Base-by-base conservation (phyloP, 805 yeast genomes). In the Starmerella potacharoeniae region DNA sequence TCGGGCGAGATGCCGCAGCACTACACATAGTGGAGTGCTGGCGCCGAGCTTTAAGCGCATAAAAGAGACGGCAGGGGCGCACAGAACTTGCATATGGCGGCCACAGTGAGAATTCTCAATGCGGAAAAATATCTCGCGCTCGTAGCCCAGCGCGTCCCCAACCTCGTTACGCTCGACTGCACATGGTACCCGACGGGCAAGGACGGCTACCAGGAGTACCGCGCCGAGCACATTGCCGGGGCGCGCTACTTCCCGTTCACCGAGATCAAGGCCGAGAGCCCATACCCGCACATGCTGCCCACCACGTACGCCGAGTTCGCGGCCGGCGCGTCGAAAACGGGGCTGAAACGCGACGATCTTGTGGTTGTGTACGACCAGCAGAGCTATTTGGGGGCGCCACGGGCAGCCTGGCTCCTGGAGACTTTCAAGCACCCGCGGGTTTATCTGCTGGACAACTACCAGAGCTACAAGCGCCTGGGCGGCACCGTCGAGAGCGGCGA, bases 261-360 rank as follows among this genome's bases (percentile, higher is more conserved):
- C 61, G 78, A 71, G 28, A 71, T 86, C 52, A 79, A 79, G 53
- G 86, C 85, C 58, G 69, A 68, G 1, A 81, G 87, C 13, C 72
- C 77, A 16, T 90, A 77, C 64, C 97, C 98, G 1, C 97, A 93
- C 65, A 93, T 90, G 97, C 73, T 90, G 11, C 97, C 97, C 1
- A 39, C 28, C 11, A 68, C 75, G 6, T 66, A 72, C 31, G 71
- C 69, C 1, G 75, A 73, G 4, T 91, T 88, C 68, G 78, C 79
- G 51, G 48, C 63, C 5, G 75, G 78, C 6, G 64, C 70, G 62
- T 55, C 65, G 48, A 41, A 54, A 22, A 60, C 68, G 51, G 73
- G 73, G 0, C 44, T 71, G 22, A 39, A 46, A 28, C 57, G 55
- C 14, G 70, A 73, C 50, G 93, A 90, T 60, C 70, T 73, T 13